Base-by-base conservation (phyloP, 2,329 filamentous ascomycete genomes). In the Fonsecaea pedrosoi region DNA sequence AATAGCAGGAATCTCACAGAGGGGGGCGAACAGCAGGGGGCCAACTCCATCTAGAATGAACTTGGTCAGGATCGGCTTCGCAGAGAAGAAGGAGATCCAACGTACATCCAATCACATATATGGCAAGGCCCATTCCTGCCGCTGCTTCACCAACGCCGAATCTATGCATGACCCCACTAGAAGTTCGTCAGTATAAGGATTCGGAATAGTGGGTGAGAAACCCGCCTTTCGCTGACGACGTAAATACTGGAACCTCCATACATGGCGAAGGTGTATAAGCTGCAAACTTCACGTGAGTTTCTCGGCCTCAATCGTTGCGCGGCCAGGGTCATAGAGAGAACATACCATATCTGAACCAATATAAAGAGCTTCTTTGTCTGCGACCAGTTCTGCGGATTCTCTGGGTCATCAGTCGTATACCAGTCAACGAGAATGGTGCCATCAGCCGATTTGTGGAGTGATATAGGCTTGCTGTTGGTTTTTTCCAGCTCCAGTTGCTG, bases 1-100 rank as follows among this genome's bases (percentile, higher is more conserved):
- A 57, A 92, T 84, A 54, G 82, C 74, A 0, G 89, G 87, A 35
- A 92, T 86, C 77, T 92, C 90, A 57, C 82, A 85, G 54, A 92
- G 76, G 0, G 90, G 90, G 0, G 87, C 87, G 77, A 86, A 91
- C 18, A 71, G 37, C 9, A 72, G 42, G 59, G 69, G 67, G 3
- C 71, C 71, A 54, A 70, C 30, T 8, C 69, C 71, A 55, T 72
- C 65, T 66, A 32, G 3, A 55, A 9, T 35, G 2, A 12, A 7
- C 9, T 32, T 35, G 8, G 13, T 37, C 32, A 55, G 34, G 37
- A 7, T 13, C 5, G 9, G 30, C n/a, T 55, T 30, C 21, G 2
- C 9, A 18, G 15, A 35, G 12, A n/a, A 34, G 21, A 3, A 21
- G 7, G 21, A 37, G 59, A 58, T 4, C 18, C 30, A 53, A 13